Percentiles rank a stretch among this genome's conserved stretches.
phyloP scores from a whole-genome alignment of 1,284 basidiomycete genomes.

The Pyrrhoderma lamaoense region DNA sequence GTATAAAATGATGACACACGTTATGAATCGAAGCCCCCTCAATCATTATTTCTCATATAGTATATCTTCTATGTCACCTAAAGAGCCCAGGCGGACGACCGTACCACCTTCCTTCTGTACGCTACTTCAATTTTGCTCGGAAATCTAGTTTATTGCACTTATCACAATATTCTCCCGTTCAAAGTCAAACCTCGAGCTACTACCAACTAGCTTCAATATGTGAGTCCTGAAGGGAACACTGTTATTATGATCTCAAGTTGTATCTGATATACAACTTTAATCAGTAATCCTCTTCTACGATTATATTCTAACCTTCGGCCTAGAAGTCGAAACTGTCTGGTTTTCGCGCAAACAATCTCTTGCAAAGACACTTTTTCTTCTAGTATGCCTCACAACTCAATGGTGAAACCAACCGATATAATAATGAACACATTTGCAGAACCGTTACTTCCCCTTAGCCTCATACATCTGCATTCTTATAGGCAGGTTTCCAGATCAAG shows the following conservation, averaged over 20 bases:
- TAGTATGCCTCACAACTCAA: constrained; percentile 1
- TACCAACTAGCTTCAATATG: constrained; percentile 12
- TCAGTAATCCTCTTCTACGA: constrained; percentile 20
- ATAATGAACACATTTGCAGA: constrained; percentile 2
- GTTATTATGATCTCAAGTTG: no score
- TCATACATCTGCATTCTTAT: constrained; percentile 3
- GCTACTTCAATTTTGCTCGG: no score
- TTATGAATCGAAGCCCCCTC: no score
- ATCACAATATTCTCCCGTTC: no score
- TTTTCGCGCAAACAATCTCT: not conserved
- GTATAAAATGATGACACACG: no score
- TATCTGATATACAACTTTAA: no score
- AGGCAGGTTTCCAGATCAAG: not conserved
- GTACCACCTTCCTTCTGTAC: no score
- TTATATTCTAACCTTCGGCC: constrained; percentile 19
- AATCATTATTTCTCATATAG: no score
- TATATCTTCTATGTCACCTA: no score
- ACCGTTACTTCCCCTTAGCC: constrained; percentile 9
- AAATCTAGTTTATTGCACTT: no score
- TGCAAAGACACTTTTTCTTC: constrained; percentile 9
- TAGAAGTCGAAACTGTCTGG: constrained; percentile 21
- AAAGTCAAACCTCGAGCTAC: constrained; percentile 9
- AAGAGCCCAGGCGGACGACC: no score
- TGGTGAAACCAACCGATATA: not conserved
- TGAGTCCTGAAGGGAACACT: constrained; percentile 1